Evolutionary conservation across 345 rosid species (phyloP).

Genomic region (Cardamine chenopodiifolia): DNA sequence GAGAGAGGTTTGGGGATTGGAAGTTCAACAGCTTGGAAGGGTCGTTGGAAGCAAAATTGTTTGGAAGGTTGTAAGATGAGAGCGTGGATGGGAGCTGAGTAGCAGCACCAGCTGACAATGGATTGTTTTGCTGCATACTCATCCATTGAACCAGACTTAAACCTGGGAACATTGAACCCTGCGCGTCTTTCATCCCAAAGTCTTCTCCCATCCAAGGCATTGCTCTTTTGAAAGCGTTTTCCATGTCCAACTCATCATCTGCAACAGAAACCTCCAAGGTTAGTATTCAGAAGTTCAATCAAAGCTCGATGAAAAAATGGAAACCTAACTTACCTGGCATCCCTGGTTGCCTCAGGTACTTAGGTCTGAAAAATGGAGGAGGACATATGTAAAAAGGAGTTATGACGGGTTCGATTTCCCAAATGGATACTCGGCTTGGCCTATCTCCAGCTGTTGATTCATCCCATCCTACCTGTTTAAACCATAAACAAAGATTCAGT

Average conservation of each 20-base stretch:
- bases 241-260: conserved; percentile 87
- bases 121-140: conserved; percentile 89
- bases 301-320: neutral
- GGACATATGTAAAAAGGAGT: conserved; percentile 96
- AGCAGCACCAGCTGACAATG: conserved; percentile 32
- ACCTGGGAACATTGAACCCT: conserved; percentile 81
- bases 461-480: conserved; percentile 94
- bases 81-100: conserved; percentile 68
- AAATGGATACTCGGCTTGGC: conserved; percentile 85
- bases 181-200: conserved; percentile 78
- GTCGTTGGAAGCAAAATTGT: conserved; percentile 63
- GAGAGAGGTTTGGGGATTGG: conserved; percentile 62
- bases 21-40: conserved; percentile 83
- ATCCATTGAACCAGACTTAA: conserved; percentile 96
- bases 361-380: conserved; percentile 94
- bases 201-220: conserved; percentile 99
- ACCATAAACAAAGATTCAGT: conserved; percentile 16
- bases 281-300: conserved; percentile 17
- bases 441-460: conserved; percentile 92
- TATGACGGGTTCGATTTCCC: conserved; percentile 92
- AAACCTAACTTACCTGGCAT: conserved; percentile 63
- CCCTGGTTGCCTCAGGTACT: conserved; percentile 84
- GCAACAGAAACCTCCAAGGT: conserved; percentile 36
- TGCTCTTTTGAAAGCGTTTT: conserved; percentile 86
- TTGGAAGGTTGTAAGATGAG: conserved; percentile 58